phyloP scores from a whole-genome alignment of 1,284 basidiomycete species.

The Melampsora allii-populina region DNA sequence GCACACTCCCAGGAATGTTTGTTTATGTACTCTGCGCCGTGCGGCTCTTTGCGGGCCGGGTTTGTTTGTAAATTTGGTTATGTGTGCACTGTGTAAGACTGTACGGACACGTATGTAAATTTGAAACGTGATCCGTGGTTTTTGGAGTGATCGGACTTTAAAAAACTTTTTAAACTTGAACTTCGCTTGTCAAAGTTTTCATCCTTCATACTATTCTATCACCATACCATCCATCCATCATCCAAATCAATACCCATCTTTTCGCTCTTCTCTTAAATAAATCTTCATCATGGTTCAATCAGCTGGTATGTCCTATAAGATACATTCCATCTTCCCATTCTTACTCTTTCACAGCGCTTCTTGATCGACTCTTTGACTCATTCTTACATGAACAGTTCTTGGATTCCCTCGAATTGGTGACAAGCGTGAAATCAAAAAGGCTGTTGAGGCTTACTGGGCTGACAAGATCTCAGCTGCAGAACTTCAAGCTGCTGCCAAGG shows the following conservation, averaged over 20 bases:
- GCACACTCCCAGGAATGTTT: too few relatives aligned
- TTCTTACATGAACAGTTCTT: conserved; percentile 59
- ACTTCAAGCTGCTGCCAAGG: conserved; percentile 81
- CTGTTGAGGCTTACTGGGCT: conserved; percentile 94
- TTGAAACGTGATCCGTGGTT: too few relatives aligned
- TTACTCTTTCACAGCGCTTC: neutral
- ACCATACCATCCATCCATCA: neutral
- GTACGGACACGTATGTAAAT: too few relatives aligned
- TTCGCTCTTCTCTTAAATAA: neutral
- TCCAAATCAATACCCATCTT: neutral
- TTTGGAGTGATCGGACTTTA: neutral
- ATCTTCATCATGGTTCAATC: conserved; percentile 30
- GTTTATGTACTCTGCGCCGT: too few relatives aligned
- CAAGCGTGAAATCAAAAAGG: conserved; percentile 98
- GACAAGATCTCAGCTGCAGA: conserved; percentile 86
- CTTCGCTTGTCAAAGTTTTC: neutral
- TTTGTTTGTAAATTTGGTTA: too few relatives aligned
- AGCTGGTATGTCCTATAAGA: conserved; percentile 17
- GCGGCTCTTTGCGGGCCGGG: too few relatives aligned
- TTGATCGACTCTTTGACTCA: neutral
- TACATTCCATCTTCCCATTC: neutral
- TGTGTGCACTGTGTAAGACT: too few relatives aligned
- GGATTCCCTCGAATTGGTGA: conserved; percentile 97
- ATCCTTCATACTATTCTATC: neutral
- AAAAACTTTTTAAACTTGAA: neutral